These are phyloP conservation scores for Trametes cubensis DNA, from an alignment of 768 basidiomycete genomes.

Conservation along the genomic window DNA sequence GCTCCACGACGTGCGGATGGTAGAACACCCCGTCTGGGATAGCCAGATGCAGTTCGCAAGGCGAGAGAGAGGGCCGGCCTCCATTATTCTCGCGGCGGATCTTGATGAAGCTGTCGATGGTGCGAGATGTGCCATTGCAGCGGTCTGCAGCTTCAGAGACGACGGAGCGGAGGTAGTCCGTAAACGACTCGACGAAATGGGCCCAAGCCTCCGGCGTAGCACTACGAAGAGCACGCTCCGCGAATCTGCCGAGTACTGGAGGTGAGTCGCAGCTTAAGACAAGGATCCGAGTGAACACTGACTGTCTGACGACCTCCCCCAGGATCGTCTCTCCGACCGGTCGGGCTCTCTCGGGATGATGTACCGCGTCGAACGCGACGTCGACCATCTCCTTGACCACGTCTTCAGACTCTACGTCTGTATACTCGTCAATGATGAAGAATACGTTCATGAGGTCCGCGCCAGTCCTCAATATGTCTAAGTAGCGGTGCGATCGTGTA, in stretches of 20 bases:
- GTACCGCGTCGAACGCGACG: constrained; percentile 29
- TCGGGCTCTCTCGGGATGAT: constrained; percentile 29
- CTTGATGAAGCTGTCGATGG: constrained; percentile 29
- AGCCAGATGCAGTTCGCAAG: constrained; percentile 49
- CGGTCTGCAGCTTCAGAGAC: constrained; percentile 32
- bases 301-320: constrained; percentile 31
- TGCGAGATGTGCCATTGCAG: constrained; percentile 15
- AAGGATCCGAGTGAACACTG: not conserved
- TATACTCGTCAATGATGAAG: constrained; percentile 34
- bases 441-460: constrained; percentile 33
- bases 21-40: constrained; percentile 61
- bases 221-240: constrained; percentile 5
- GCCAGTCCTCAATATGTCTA: constrained; percentile 17
- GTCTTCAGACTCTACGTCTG: constrained; percentile 21
- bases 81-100: constrained; percentile 33
- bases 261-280: not conserved
- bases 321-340: constrained; percentile 27
- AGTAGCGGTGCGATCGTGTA: not conserved
- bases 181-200: constrained; percentile 30
- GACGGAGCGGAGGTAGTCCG: constrained; percentile 30
- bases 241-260: constrained; percentile 8
- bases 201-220: constrained; percentile 17
- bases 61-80: constrained; percentile 27
- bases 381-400: constrained; percentile 23
- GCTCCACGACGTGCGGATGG: constrained; percentile 51